Base-by-base conservation (phyloP, 2,329 filamentous ascomycete genomes). In the Pseudogymnoascus sp. region DNA sequence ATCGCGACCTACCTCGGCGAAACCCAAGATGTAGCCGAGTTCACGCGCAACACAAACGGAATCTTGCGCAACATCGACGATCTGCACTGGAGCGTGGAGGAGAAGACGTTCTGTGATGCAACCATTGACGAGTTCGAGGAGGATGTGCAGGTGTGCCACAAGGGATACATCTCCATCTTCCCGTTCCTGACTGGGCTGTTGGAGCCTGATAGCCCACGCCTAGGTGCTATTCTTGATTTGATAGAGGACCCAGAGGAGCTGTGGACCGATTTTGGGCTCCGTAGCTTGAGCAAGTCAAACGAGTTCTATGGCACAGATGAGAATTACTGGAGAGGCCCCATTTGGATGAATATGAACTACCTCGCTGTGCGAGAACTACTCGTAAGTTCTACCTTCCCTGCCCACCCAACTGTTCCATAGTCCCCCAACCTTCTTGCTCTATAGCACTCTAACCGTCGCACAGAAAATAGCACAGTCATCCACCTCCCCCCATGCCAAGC, bases 341-440 rank as follows among this genome's bases (percentile, higher is more conserved):
- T 97, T 25, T 97, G 93, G 93, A 89, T 97, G 71, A 94, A 94
- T 72, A 92, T 97, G 67, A 97, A 97, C 77, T 97, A 96, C 74
- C 79, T 97, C 69, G 86, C 89, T 59, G 77, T 97, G 60, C 84
- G 87, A 67, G 86, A 90, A 71, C 84, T 97, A 31, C 80, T 87
- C 67, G 89, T 92, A 80, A 78, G 88, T 81, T n/a, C 52, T 5
- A 15, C 35, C 60, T 33, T 15, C 59, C 27, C 60, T 45, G 58
- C 37, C 55, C n/a, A 36, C 45, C 65, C 69, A 10, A 12, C 33
- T 39, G 48, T 58, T n/a, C 40, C 37, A n/a, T 21, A 40, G 33
- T 15, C 33, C 18, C 35, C 35, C 33, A 33, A 27, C 25, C 21
- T 10, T 35, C 27, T 25, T 27, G 48, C 52, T 45, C 61, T 21